Conservation (phyloP, 2,329 filamentous ascomycete genomes). For the Claviceps purpurea region DNA sequence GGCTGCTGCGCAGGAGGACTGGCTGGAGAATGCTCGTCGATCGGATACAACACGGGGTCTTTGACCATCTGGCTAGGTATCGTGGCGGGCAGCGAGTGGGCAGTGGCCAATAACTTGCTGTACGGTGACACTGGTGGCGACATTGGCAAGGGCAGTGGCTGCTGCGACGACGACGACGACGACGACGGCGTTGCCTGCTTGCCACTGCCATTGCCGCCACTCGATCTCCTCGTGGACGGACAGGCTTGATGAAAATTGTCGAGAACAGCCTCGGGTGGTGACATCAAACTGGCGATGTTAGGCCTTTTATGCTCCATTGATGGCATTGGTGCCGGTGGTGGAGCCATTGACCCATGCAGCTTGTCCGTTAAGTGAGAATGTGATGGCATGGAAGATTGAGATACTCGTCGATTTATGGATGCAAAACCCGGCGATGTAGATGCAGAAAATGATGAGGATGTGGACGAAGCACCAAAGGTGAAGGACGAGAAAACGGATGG, state of each 20-base stretch:
- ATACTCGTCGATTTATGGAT: slow-evolving; percentile 6
- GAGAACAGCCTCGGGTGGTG: slow-evolving; percentile 42
- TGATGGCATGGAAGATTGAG: slow-evolving; percentile 14
- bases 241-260: slow-evolving; percentile 34
- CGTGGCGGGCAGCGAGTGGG: slow-evolving; percentile 16
- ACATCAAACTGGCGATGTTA: slow-evolving; percentile 45
- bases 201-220: slow-evolving; percentile 10
- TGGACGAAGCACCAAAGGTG: slow-evolving; percentile 2
- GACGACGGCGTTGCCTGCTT: slow-evolving; percentile 11
- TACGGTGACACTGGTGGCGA: slow-evolving; percentile 46
- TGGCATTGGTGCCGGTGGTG: slow-evolving; percentile 11
- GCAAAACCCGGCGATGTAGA: slow-evolving; percentile 6
- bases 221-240: slow-evolving; percentile 5
- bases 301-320: slow-evolving; percentile 25
- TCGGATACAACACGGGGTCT: slow-evolving; percentile 47
- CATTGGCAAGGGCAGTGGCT: slow-evolving; percentile 29
- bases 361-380: slow-evolving; percentile 12
- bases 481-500: slow-evolving; percentile 8
- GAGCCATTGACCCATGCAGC: slow-evolving; percentile 15
- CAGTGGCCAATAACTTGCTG: slow-evolving; percentile 24
- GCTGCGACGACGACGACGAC: slow-evolving; percentile 20
- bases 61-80: slow-evolving; percentile 21
- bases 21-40: slow-evolving; percentile 24
- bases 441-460: slow-evolving; percentile 8
- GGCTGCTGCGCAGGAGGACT: slow-evolving; percentile 33